A percentile compares a stretch with the other conserved stretches of the same genome.
Conservation (phyloP, 1,284 basidiomycete genomes). For the Porodaedalea pini region DNA sequence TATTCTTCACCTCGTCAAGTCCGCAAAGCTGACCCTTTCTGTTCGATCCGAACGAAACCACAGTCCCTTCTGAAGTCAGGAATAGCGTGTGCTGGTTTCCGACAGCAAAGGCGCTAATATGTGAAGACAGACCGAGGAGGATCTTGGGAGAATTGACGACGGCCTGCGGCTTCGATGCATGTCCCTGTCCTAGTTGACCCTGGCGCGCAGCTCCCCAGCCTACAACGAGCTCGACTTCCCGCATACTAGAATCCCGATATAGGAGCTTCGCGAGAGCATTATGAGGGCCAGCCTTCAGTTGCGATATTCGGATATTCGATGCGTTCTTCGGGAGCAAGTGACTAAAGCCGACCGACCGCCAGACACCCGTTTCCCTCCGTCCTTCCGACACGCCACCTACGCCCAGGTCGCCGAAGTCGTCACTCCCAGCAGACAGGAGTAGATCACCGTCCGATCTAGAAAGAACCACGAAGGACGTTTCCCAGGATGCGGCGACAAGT, state of each 20-base stretch:
- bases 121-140: constrained; percentile 32
- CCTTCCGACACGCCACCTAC: constrained; percentile 33
- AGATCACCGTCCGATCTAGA: constrained; percentile 47
- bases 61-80: constrained; percentile 44
- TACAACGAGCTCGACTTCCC: constrained; percentile 38
- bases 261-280: constrained; percentile 56
- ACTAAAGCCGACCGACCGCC: constrained; percentile 45
- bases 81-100: constrained; percentile 74
- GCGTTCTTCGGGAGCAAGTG: constrained; percentile 30
- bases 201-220: constrained; percentile 86
- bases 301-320: constrained; percentile 9
- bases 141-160: constrained; percentile 36
- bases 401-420: constrained; percentile 82
- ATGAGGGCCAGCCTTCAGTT: constrained; percentile 55
- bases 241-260: constrained; percentile 25
- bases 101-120: constrained; percentile 43
- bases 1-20: constrained; percentile 31
- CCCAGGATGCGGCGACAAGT: constrained; percentile 69
- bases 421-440: constrained; percentile 74
- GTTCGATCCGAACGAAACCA: constrained; percentile 62
- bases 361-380: constrained; percentile 16
- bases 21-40: constrained; percentile 63
- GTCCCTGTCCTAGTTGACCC: constrained; percentile 63
- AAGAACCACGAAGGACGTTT: constrained; percentile 73
- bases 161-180: constrained; percentile 23